phyloP scores from a whole-genome alignment of 2,329 filamentous ascomycete species.

The Phaeosphaeriaceae sp. region DNA sequence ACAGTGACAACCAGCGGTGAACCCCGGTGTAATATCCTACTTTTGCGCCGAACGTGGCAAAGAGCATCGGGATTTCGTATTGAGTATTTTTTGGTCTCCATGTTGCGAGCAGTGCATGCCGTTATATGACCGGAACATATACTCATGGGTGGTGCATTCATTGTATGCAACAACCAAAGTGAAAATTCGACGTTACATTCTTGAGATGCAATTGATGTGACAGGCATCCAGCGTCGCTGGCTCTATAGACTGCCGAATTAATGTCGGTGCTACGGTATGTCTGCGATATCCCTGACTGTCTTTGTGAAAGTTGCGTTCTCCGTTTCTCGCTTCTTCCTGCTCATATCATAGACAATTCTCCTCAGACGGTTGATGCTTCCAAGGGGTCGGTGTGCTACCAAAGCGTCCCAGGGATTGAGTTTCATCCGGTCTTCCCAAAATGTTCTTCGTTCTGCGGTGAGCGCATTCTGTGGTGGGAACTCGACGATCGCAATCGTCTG shows the following conservation, averaged over 20 bases:
- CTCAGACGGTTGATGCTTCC: constrained; percentile 38
- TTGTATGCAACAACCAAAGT: background rate
- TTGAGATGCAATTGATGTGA: background rate
- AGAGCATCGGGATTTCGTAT: background rate
- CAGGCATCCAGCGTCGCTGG: background rate
- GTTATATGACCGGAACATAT: background rate
- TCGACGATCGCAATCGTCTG: constrained; percentile 36
- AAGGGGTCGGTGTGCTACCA: constrained; percentile 35
- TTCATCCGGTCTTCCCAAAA: constrained; percentile 44
- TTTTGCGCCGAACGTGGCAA: background rate
- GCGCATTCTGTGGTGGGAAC: constrained; percentile 36
- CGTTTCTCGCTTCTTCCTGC: constrained; percentile 29
- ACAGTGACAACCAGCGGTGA: background rate
- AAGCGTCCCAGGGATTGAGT: constrained; percentile 34
- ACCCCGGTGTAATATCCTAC: background rate
- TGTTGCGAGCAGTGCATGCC: background rate
- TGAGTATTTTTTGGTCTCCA: background rate
- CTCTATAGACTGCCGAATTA: background rate
- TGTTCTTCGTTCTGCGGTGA: constrained; percentile 25
- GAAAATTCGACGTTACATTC: background rate
- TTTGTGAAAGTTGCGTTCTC: constrained; percentile 27
- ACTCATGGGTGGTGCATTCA: background rate
- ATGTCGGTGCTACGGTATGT: constrained; percentile 25
- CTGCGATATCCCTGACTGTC: constrained; percentile 22
- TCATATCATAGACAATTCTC: constrained; percentile 37